These are phyloP conservation scores for Yamadazyma atlantica DNA, from an alignment of 1,139 yeast genomes.

Conservation along the genomic window DNA sequence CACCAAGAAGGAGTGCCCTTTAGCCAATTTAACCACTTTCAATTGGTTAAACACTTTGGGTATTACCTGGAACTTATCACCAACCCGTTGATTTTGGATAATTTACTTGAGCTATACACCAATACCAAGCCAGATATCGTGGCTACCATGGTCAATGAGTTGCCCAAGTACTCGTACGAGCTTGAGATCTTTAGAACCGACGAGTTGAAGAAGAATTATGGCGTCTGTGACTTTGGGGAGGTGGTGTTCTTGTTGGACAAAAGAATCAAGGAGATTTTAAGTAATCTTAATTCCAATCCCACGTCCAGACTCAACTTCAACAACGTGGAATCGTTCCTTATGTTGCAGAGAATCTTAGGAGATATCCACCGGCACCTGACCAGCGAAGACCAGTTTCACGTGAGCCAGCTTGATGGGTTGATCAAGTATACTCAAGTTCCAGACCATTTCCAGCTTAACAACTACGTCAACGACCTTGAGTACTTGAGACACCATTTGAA, in stretches of 20 bases:
- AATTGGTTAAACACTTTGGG: slow-evolving; percentile 13
- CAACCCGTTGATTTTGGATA: slow-evolving; percentile 11
- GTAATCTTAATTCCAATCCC: slow-evolving; percentile 17
- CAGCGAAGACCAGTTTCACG: slow-evolving; percentile 13
- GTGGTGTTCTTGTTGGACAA: slow-evolving; percentile 19
- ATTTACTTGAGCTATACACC: slow-evolving; percentile 9
- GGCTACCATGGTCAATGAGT: slow-evolving; percentile 3
- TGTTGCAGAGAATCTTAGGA: slow-evolving; percentile 14
- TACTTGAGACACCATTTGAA: slow-evolving; percentile 23
- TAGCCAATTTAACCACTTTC: slow-evolving; percentile 9
- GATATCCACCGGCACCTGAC: slow-evolving; percentile 23
- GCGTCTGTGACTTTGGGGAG: slow-evolving; percentile 14
- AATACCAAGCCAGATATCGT: background rate
- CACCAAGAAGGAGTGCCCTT: slow-evolving; percentile 6
- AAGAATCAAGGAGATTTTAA: slow-evolving; percentile 21
- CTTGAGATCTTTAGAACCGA: slow-evolving; percentile 11
- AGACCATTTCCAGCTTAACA: slow-evolving; percentile 33
- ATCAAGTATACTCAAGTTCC: slow-evolving; percentile 35
- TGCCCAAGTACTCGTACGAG: slow-evolving; percentile 10
- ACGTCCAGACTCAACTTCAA: slow-evolving; percentile 14
- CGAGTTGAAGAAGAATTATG: slow-evolving; percentile 18
- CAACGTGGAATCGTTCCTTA: slow-evolving; percentile 7
- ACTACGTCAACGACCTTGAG: slow-evolving; percentile 30
- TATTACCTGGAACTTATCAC: slow-evolving; percentile 13
- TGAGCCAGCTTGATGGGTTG: slow-evolving; percentile 25